phyloP scores from a whole-genome alignment of 1,284 basidiomycete species.

The Naganishia liquefaciens region DNA sequence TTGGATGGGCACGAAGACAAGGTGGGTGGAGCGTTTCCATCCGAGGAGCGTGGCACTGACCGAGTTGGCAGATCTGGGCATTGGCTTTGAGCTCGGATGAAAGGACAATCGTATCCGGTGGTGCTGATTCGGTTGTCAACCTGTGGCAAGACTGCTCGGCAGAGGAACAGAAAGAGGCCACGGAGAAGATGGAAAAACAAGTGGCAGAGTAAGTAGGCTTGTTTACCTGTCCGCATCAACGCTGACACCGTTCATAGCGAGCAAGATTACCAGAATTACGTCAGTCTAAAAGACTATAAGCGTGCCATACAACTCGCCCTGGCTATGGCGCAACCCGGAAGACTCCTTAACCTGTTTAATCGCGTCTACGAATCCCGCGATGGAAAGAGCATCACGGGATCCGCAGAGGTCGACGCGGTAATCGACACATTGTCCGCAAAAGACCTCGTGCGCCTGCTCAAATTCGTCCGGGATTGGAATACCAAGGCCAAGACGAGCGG shows the following conservation, averaged over 20 bases:
- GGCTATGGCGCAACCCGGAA: conserved; percentile 87
- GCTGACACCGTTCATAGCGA: conserved; percentile 61
- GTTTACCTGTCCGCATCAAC: too few relatives aligned
- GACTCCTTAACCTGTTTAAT: conserved; percentile 78
- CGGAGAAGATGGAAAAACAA: conserved; percentile 66
- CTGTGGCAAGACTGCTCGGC: conserved; percentile 93
- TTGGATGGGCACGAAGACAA: conserved; percentile 97
- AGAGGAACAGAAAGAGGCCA: conserved; percentile 68
- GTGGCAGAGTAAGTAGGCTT: conserved; percentile 70
- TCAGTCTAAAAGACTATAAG: conserved; percentile 83
- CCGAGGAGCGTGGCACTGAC: conserved; percentile 15
- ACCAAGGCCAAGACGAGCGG: conserved; percentile 78
- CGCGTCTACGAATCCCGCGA: conserved; percentile 55
- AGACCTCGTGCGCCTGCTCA: conserved; percentile 78
- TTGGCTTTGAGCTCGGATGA: conserved; percentile 77
- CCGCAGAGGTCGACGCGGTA: conserved; percentile 74
- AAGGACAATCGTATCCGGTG: conserved; percentile 80
- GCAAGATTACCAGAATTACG: conserved; percentile 90
- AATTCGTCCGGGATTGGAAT: conserved; percentile 91
- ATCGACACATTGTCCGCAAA: conserved; percentile 68
- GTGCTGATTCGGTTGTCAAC: conserved; percentile 88
- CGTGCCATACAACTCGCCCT: conserved; percentile 88
- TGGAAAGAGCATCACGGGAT: conserved; percentile 61
- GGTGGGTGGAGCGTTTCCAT: conserved; percentile 56
- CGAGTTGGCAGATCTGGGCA: conserved; percentile 74